Conservation (phyloP, 2,329 filamentous ascomycete genomes). For the Neofusicoccum kwambonambiense region DNA sequence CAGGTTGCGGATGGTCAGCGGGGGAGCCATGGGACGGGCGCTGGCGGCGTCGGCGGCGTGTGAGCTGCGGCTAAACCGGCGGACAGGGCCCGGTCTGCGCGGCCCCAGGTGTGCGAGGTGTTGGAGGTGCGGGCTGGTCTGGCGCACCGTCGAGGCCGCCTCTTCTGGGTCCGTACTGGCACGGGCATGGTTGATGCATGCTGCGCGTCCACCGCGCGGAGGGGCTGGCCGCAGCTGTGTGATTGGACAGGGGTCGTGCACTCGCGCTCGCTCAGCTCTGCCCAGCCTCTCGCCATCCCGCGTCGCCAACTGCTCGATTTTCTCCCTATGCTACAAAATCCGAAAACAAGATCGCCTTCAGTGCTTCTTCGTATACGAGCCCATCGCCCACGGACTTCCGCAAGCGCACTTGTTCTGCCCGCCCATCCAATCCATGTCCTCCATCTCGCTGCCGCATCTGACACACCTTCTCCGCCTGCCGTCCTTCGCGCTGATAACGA, state of each 20-base stretch:
- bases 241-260: too few species aligned
- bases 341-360: not conserved
- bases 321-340: not conserved
- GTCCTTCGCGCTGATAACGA: conserved; percentile 19
- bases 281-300: not conserved
- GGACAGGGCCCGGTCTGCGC: not conserved
- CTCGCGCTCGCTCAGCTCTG: not conserved
- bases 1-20: conserved; percentile 77
- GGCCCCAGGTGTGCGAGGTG: not conserved
- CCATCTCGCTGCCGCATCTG: conserved; percentile 47
- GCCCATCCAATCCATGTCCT: conserved; percentile 44
- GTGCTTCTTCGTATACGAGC: not conserved
- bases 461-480: conserved; percentile 41
- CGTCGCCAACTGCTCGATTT: not conserved
- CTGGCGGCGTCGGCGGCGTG: not conserved
- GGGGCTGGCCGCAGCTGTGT: not conserved
- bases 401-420: conserved; percentile 41
- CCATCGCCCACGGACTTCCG: conserved; percentile 38
- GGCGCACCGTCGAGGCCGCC: not conserved
- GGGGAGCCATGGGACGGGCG: conserved; percentile 3
- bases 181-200: not conserved
- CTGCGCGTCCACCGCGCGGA: not conserved
- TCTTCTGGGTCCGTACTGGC: not conserved
- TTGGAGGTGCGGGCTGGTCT: too few species aligned
- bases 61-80: conserved; percentile 14